phyloP scores from a whole-genome alignment of 345 rosid species.

The Eutrema yunnanense region DNA sequence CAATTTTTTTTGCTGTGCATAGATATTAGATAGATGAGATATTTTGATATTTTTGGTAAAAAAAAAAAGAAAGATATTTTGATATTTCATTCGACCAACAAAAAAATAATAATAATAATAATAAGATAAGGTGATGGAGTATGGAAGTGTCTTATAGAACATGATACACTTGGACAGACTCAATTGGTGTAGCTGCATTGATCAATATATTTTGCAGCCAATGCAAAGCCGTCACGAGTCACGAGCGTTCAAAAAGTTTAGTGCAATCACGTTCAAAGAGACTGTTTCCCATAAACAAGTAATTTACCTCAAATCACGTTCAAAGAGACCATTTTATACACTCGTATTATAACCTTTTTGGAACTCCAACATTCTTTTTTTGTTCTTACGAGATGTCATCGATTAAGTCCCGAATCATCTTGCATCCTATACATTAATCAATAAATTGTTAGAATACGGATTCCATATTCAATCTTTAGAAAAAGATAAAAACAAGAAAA shows the following conservation, averaged over 20 bases:
- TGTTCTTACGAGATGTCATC: too few species aligned
- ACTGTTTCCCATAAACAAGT: constrained; percentile 1
- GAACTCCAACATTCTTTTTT: too few species aligned
- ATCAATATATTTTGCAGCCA: constrained; percentile 16
- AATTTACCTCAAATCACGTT: background rate
- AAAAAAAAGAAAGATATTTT: background rate
- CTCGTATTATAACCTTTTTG: too few species aligned
- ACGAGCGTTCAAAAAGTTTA: constrained; percentile 17
- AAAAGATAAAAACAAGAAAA: too few species aligned
- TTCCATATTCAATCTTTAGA: too few species aligned
- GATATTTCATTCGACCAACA: constrained; percentile 14
- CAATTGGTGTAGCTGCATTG: constrained; percentile 7
- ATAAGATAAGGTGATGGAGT: constrained; percentile 15
- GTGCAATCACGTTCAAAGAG: constrained; percentile 25
- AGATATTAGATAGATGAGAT: constrained; percentile 3
- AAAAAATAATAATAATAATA: background rate
- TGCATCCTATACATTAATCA: too few species aligned
- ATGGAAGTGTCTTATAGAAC: background rate
- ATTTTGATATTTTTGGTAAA: too few species aligned
- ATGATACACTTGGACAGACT: constrained; percentile 13
- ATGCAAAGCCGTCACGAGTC: constrained; percentile 23
- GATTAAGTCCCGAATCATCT: too few species aligned
- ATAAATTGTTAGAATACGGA: too few species aligned
- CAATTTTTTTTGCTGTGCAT: background rate
- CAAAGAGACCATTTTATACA: too few species aligned